Evolutionary conservation across 2,329 filamentous ascomycete genomes (phyloP), one percentile per base, ranked within the genome.

Genomic region (Xylariaceae sp.): DNA sequence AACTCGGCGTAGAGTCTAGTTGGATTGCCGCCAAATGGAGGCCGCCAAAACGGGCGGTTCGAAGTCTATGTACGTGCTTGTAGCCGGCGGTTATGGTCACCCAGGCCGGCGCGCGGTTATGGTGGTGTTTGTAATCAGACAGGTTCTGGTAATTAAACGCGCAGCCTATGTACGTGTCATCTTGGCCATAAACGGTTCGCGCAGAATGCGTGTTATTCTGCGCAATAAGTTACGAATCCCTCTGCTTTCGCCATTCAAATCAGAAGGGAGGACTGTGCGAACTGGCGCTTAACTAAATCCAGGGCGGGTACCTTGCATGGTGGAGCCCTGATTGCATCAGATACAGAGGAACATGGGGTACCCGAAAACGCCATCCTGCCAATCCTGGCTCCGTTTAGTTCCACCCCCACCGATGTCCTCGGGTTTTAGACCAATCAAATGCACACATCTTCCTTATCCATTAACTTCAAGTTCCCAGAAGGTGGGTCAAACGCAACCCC

Each of bases 271-370:
- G 26, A 39, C 16, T n/a, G n/a, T n/a, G n/a, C n/a, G 3, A 21
- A 55, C 45, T 55, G 42, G 51, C 55, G 51, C 55, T 15, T 30
- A 29, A 23, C 36, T 21, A 23, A 37, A 29, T 23, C 26, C 13
- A 21, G 16, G 43, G 46, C 54, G 54, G 54, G 54, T 57, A 54
- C 50, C 55, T 49, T 57, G 55, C 55, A 55, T 40, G 6, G 46
- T 46, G 47, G 53, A 29, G 30, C 9, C 13, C 24, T 21, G 39
- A 37, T 10, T 18, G 37, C 23, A 37, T 20, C n/a, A 26, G 43
- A 16, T 24, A 33, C 18, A 36, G 39, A 37, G 20, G 21, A 26
- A 36, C n/a, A 18, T 29, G 30, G 30, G 11, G 7, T 32, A 16
- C 10, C 11, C 11, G 20, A 42, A 35, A 35, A 15, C 47, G 29